Evolutionary conservation across 179 eudicot genomes (phyloP), one percentile per base, ranked within the genome.

Genomic region (Pouteria campechiana): DNA sequence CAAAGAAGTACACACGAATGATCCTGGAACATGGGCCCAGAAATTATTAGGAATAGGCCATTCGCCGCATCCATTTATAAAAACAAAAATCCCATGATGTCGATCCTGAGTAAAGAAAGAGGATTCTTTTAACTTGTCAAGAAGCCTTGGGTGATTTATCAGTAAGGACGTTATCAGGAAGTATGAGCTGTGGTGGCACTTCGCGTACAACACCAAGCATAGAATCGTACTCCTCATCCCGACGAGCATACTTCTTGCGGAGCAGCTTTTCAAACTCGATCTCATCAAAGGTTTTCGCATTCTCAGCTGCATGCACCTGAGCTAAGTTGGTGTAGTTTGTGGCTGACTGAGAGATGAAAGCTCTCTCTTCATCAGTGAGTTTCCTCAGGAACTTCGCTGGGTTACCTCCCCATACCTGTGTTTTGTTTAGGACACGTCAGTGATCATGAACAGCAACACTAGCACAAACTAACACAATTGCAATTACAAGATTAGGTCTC

Each of bases 341-440:
- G 23, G 96, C 96, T 11, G 92, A 83, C 42, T 74, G 67, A n/a
- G 87, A 58, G 36, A 87, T 83, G 74, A 79, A 83, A 20, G 87
- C 79, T 28, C 72, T 71, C 66, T 87, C 96, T 41, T 87, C 87
- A 44, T 75, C 83, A 27, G 87, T 79, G 39, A 87, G 84, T 57
- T 87, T 83, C 68, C 94, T 74, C 46, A 75, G 38, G 55, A 76
- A 87, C 58, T 61, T 87, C 32, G 96, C 94, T 4, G 96, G 96
- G 44, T 83, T 87, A 17, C 96, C 96, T 57, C 76, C 96, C 96
- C 96, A 87, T 7, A 87, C 79, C 96, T 87, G 73, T 52, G 17
- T 62, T 25, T 9, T n/a, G n/a, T n/a, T n/a, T n/a, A n/a, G n/a
- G n/a, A n/a, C n/a, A n/a, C n/a, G n/a, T n/a, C n/a, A n/a, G n/a